A percentile compares a stretch with the other conserved stretches of the same genome.
These are phyloP conservation scores for Gymnopilus dilepis DNA, from an alignment of 768 basidiomycete genomes.

Conservation along the genomic window DNA sequence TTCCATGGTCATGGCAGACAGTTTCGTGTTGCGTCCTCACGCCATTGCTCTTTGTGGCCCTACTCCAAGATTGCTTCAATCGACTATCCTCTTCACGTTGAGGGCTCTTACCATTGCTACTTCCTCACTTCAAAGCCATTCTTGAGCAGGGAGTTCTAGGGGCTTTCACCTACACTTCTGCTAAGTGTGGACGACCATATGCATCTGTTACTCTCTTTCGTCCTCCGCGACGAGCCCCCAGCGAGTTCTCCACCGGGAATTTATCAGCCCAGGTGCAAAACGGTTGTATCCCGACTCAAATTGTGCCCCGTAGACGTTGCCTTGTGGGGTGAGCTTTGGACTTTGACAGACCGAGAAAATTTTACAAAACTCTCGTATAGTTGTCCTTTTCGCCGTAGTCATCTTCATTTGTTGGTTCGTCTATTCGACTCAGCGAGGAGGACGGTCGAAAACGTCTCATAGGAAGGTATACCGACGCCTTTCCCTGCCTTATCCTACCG, in stretches of 20 bases:
- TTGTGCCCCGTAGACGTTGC: slow-evolving; percentile 30
- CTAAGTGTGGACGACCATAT: neutral
- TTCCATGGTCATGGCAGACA: slow-evolving; percentile 8
- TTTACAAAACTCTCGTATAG: neutral
- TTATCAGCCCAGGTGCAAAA: slow-evolving; percentile 18
- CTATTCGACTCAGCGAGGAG: slow-evolving; percentile 1
- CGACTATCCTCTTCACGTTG: too few species aligned
- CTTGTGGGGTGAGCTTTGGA: slow-evolving; percentile 26
- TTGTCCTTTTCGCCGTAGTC: slow-evolving; percentile 1
- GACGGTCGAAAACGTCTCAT: slow-evolving; percentile 6
- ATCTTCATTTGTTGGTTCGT: neutral
- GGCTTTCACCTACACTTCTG: too few species aligned
- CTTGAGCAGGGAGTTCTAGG: too few species aligned
- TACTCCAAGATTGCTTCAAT: too few species aligned
- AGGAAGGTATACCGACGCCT: slow-evolving; percentile 14
- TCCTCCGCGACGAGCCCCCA: neutral
- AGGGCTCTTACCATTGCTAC: too few species aligned
- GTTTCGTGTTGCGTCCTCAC: neutral
- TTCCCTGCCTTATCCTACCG: slow-evolving; percentile 14
- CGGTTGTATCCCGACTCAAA: slow-evolving; percentile 17
- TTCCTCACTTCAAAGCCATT: neutral
- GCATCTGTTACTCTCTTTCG: neutral
- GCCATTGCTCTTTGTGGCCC: neutral
- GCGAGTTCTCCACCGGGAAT: neutral
- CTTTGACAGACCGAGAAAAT: neutral